Conservation (phyloP, 2,329 filamentous ascomycete genomes). For the Celoporthe dispersa region DNA sequence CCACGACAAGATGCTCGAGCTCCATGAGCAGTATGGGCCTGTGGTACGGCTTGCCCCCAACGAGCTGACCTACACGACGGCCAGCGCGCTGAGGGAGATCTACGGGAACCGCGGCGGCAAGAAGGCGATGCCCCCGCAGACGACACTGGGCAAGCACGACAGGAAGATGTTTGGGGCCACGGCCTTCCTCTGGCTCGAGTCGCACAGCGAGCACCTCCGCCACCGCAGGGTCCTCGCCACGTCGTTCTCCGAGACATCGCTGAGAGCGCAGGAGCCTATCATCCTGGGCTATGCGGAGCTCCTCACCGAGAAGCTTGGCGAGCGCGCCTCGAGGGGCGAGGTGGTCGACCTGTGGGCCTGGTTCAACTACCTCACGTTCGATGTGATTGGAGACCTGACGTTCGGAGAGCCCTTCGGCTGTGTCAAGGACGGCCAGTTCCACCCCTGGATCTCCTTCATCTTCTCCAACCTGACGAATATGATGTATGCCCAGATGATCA, state of each 20-base stretch:
- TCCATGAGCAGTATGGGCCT: constrained; percentile 27
- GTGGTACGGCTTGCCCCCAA: constrained; percentile 30
- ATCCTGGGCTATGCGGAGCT: constrained; percentile 31
- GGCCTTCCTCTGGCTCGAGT: constrained; percentile 29
- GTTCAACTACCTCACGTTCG: constrained; percentile 37
- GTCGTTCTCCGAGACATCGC: constrained; percentile 37
- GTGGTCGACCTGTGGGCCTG: constrained; percentile 34
- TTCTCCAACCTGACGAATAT: constrained; percentile 33
- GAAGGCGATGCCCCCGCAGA: constrained; percentile 28
- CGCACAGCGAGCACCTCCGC: constrained; percentile 28
- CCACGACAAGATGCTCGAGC: constrained; percentile 26
- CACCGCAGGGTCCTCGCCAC: constrained; percentile 34
- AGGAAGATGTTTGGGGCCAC: constrained; percentile 30
- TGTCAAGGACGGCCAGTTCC: constrained; percentile 31
- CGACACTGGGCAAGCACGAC: constrained; percentile 28
- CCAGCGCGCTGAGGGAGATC: constrained; percentile 23
- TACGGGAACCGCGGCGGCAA: constrained; percentile 26
- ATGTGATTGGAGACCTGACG: constrained; percentile 35
- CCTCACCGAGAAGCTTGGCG: constrained; percentile 31
- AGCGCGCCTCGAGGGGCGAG: constrained; percentile 28
- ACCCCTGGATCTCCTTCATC: constrained; percentile 36
- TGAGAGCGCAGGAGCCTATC: constrained; percentile 35
- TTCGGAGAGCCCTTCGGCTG: constrained; percentile 36
- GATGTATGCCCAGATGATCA: constrained; percentile 31
- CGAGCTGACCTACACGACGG: constrained; percentile 28